Conservation (phyloP, 306 rosid genomes). For the Chamaecrista fasciculata region DNA sequence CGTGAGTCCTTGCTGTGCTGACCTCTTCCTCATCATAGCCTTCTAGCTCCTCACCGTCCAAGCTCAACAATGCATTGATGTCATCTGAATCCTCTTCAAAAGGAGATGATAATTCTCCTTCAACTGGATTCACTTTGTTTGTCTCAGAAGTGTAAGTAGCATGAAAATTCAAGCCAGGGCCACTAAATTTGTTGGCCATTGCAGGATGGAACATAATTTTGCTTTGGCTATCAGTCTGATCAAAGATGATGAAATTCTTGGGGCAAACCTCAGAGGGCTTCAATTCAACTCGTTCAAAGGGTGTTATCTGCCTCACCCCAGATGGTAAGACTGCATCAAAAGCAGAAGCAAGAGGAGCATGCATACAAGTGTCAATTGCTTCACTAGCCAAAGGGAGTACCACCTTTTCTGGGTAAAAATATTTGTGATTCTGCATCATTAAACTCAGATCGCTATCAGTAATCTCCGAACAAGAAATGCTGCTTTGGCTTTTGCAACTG, state of each 20-base stretch:
- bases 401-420: constrained; percentile 51
- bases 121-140: constrained; percentile 36
- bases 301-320: constrained; percentile 48
- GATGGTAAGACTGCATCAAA: constrained; percentile 56
- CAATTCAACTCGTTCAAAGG: constrained; percentile 66
- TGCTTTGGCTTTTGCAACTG: constrained; percentile 38
- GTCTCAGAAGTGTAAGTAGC: constrained; percentile 43
- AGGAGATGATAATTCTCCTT: constrained; percentile 56
- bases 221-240: constrained; percentile 79
- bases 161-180: constrained; percentile 49
- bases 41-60: constrained; percentile 66
- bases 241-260: constrained; percentile 77
- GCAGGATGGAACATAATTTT: constrained; percentile 82
- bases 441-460: constrained; percentile 34
- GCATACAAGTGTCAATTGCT: constrained; percentile 49
- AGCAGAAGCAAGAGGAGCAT: constrained; percentile 59
- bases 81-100: constrained; percentile 73
- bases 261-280: constrained; percentile 89
- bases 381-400: constrained; percentile 52
- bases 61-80: constrained; percentile 88
- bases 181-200: constrained; percentile 57
- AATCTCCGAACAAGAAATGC: constrained; percentile 32
- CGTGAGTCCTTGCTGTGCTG: constrained; percentile 83
- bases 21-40: constrained; percentile 77
- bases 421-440: constrained; percentile 66